Conservation (phyloP, 495 filamentous ascomycete genomes). For the Hypoxylon lenormandii region DNA sequence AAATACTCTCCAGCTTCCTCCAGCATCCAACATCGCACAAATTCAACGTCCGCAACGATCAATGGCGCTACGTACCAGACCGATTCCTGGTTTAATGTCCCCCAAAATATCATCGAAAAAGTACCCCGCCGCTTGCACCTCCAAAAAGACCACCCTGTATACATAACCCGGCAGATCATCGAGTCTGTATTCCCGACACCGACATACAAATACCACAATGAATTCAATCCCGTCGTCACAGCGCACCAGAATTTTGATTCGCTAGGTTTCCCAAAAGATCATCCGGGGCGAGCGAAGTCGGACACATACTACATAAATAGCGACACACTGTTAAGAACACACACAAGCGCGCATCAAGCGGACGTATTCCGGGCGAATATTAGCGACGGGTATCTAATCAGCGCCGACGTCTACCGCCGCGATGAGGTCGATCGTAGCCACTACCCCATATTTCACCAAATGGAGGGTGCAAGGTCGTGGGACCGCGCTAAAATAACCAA, state of each 20-base stretch:
- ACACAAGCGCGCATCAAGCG: conserved; percentile 92
- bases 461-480: conserved; percentile 95
- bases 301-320: conserved; percentile 97
- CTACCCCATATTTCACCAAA: conserved; percentile 98
- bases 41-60: conserved; percentile 59
- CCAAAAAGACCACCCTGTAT: conserved; percentile 86
- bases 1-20: conserved; percentile 15
- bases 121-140: conserved; percentile 83
- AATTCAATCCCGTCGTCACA: conserved; percentile 84
- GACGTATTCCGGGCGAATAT: conserved; percentile 81
- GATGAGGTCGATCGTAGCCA: conserved; percentile 95
- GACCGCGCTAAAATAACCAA: conserved; percentile 71
- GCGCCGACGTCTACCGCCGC: conserved; percentile 94
- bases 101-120: conserved; percentile 76
- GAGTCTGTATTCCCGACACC: conserved; percentile 85
- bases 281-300: conserved; percentile 85
- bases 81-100: conserved; percentile 88
- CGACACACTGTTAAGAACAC: conserved; percentile 85
- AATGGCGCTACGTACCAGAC: conserved; percentile 72
- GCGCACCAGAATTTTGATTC: conserved; percentile 94
- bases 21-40: conserved; percentile 18
- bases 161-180: conserved; percentile 89
- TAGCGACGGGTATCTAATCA: conserved; percentile 85
- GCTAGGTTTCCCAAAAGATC: conserved; percentile 87
- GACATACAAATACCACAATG: conserved; percentile 78